Conservation (phyloP, 2,329 filamentous ascomycete genomes). For the Fusarium coicis region DNA sequence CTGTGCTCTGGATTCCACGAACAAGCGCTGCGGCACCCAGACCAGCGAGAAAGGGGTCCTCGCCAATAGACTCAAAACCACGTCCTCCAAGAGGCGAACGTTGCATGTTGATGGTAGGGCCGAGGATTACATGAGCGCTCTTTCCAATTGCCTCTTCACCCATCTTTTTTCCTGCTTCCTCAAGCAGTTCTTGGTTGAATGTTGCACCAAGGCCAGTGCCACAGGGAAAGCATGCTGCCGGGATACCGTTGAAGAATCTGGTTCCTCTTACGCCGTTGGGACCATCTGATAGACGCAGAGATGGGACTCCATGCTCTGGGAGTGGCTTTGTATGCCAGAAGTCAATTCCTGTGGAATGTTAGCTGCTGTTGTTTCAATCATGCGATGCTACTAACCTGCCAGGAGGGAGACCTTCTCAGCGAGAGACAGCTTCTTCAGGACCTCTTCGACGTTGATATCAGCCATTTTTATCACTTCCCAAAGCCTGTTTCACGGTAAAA, state of each 20-base stretch:
- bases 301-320: slow-evolving; percentile 69
- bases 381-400: slow-evolving; percentile 53
- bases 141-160: slow-evolving; percentile 65
- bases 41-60: slow-evolving; percentile 68
- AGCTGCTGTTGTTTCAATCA: background rate
- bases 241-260: slow-evolving; percentile 73
- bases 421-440: slow-evolving; percentile 64
- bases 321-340: slow-evolving; percentile 76
- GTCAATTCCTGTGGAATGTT: slow-evolving; percentile 62
- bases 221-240: slow-evolving; percentile 70
- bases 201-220: slow-evolving; percentile 68
- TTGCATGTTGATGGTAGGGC: slow-evolving; percentile 73
- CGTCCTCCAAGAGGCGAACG: slow-evolving; percentile 68
- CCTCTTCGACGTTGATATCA: slow-evolving; percentile 64
- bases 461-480: slow-evolving; percentile 51
- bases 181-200: slow-evolving; percentile 65
- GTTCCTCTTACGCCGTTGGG: slow-evolving; percentile 76
- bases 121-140: slow-evolving; percentile 67
- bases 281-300: slow-evolving; percentile 73
- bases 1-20: slow-evolving; percentile 65
- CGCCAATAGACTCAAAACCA: slow-evolving; percentile 68
- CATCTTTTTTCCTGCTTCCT: slow-evolving; percentile 62
- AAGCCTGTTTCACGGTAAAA: background rate
- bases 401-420: slow-evolving; percentile 65
- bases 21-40: slow-evolving; percentile 64